Conservation (phyloP, 2,329 filamentous ascomycete species). For the Annulohypoxylon truncatum region DNA sequence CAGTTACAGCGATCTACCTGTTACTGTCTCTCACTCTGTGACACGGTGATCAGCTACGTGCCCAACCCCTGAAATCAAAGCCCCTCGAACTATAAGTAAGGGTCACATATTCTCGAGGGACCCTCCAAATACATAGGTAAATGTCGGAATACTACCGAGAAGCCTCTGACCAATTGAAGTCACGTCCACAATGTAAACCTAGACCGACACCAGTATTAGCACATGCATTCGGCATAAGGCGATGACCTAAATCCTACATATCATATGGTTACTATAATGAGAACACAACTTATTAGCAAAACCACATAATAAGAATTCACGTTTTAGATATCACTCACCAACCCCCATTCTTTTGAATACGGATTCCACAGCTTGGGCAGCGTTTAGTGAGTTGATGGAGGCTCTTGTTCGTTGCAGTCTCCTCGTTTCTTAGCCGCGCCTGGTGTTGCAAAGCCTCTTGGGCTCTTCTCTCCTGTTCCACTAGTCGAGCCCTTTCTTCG, state of each 20-base stretch:
- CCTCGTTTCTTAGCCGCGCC: conserved; percentile 50
- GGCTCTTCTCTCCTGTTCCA: conserved; percentile 38
- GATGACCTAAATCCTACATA: conserved; percentile 50
- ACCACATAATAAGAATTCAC: not conserved
- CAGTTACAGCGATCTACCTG: no score
- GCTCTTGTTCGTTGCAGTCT: conserved; percentile 48
- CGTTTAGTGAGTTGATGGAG: conserved; percentile 52
- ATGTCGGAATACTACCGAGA: not conserved
- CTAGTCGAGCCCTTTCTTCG: conserved; percentile 27
- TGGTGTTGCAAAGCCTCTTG: conserved; percentile 32
- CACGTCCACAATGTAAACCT: not conserved
- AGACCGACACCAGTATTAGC: not conserved
- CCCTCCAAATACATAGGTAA: no score
- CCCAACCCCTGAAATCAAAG: no score
- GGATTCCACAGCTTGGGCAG: conserved; percentile 54
- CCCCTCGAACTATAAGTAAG: no score
- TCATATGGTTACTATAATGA: conserved; percentile 56
- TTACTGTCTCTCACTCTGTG: no score
- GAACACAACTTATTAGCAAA: conserved; percentile 36
- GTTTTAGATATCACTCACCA: conserved; percentile 52
- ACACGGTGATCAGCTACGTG: no score
- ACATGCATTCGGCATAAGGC: no score
- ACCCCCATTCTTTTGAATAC: conserved; percentile 56
- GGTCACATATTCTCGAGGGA: no score
- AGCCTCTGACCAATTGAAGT: not conserved